Conservation (phyloP, 345 rosid genomes). For the Boechera retrofracta region DNA sequence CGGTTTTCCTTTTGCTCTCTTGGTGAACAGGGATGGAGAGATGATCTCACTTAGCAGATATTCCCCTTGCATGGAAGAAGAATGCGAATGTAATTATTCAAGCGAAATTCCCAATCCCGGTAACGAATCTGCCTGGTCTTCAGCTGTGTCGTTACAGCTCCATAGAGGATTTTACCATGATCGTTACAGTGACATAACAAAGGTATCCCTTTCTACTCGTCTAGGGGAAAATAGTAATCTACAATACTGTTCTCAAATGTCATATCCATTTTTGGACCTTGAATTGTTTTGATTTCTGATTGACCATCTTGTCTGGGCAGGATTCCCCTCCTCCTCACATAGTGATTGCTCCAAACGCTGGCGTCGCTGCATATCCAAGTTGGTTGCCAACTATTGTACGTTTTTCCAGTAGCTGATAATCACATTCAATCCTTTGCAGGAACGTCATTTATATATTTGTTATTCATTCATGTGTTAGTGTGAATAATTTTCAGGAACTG, state of each 20-base stretch:
- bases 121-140: slow-evolving; percentile 33
- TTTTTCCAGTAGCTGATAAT: slow-evolving; percentile 18
- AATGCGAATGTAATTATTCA: slow-evolving; percentile 65
- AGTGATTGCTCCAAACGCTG: slow-evolving; percentile 86
- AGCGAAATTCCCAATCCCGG: slow-evolving; percentile 29
- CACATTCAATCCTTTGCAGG: neutral
- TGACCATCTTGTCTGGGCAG: slow-evolving; percentile 47
- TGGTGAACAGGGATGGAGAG: slow-evolving; percentile 66
- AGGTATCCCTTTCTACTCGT: slow-evolving; percentile 43
- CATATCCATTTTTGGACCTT: slow-evolving; percentile 1
- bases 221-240: neutral
- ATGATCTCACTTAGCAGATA: slow-evolving; percentile 52
- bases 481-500: slow-evolving; percentile 59
- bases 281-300: slow-evolving; percentile 31
- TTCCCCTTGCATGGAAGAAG: slow-evolving; percentile 59
- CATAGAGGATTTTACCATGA: slow-evolving; percentile 83
- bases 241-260: neutral
- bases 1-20: slow-evolving; percentile 13
- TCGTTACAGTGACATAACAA: slow-evolving; percentile 57
- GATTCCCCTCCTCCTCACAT: slow-evolving; percentile 64
- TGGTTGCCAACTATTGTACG: slow-evolving; percentile 87
- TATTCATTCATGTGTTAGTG: neutral
- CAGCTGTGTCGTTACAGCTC: slow-evolving; percentile 61
- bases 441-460: slow-evolving; percentile 7
- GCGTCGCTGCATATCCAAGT: slow-evolving; percentile 81